phyloP scores from a whole-genome alignment of 371 early-diverging fungal genomes.

The Mucor circinelloides region DNA sequence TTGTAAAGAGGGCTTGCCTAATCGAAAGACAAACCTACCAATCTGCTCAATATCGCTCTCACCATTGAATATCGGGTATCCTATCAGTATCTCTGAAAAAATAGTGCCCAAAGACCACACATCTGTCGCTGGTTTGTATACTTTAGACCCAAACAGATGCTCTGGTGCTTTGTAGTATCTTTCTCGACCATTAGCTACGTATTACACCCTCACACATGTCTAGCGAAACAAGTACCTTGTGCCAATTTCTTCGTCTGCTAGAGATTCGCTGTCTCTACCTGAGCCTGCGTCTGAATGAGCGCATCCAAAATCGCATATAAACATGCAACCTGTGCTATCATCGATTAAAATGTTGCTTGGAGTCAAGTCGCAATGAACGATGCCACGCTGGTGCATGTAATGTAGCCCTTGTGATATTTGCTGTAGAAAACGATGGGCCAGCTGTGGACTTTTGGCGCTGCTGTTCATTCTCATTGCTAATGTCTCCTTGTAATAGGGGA shows the following conservation, averaged over 20 bases:
- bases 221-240: conserved; percentile 28
- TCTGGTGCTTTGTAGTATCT: conserved; percentile 55
- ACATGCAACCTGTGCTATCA: conserved; percentile 46
- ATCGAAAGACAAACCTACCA: conserved; percentile 33
- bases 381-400: conserved; percentile 60
- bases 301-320: conserved; percentile 86
- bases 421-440: conserved; percentile 32
- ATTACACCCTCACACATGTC: too few relatives aligned
- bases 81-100: conserved; percentile 32
- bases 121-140: conserved; percentile 43
- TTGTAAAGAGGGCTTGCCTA: conserved; percentile 35
- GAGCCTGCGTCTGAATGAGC: conserved; percentile 36
- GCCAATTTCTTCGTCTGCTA: conserved; percentile 36
- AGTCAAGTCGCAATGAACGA: conserved; percentile 78
- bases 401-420: conserved; percentile 61
- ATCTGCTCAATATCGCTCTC: conserved; percentile 50
- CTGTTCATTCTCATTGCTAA: conserved; percentile 6
- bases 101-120: conserved; percentile 51
- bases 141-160: conserved; percentile 41
- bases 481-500: conserved; percentile 35
- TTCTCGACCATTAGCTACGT: background rate
- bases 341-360: conserved; percentile 73
- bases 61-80: conserved; percentile 39
- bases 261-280: background rate
- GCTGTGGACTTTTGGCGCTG: background rate